Evolutionary conservation across 257 asterid species (phyloP), one percentile per base, ranked within the genome.

Genomic region (Ilex aquifolium): DNA sequence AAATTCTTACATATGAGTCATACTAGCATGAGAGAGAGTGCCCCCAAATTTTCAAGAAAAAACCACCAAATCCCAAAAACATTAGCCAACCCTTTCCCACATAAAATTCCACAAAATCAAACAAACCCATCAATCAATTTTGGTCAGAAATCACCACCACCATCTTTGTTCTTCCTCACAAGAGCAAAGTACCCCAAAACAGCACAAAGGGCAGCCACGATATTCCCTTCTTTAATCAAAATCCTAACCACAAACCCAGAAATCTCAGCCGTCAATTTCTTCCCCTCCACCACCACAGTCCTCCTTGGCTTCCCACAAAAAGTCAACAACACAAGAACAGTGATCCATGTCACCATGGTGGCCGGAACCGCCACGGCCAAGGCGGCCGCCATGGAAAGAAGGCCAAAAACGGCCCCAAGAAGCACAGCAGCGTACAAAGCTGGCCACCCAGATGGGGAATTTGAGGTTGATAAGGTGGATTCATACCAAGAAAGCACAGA

Each of bases 301-400:
- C 81, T 84, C 66, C 88, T 79, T 10, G 96, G 95, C 74, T 91
- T 91, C 61, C 97, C 97, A 16, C 64, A 79, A 48, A 91, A 88
- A 16, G 95, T 79, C 71, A 91, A 59, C 32, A 91, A 67, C 69
- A 91, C 96, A 21, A 91, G 84, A 56, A 91, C 83, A 2, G 96
- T 76, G 3, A 88, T 88, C 96, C 97, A 91, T 12, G 95, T 91
- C 55, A 91, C 88, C 70, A 91, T 59, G 1, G 95, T 91, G 36
- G 97, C 97, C 44, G 97, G 97, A 4, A 88, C 89, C 2, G 82
- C 97, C 46, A 91, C 97, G 51, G 91, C 91, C 63, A 88, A 61
- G 57, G 96, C 96, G 39, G 96, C 88, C 67, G 84, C 96, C 86
- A 84, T 79, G 0, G 97, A 91, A 0, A 91, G 82, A 12, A 88